A percentile compares a stretch with the other conserved stretches of the same genome.
These are phyloP conservation scores for Ogataea trehaloabstinens DNA, from an alignment of 805 yeast species.

Conservation along the genomic window DNA sequence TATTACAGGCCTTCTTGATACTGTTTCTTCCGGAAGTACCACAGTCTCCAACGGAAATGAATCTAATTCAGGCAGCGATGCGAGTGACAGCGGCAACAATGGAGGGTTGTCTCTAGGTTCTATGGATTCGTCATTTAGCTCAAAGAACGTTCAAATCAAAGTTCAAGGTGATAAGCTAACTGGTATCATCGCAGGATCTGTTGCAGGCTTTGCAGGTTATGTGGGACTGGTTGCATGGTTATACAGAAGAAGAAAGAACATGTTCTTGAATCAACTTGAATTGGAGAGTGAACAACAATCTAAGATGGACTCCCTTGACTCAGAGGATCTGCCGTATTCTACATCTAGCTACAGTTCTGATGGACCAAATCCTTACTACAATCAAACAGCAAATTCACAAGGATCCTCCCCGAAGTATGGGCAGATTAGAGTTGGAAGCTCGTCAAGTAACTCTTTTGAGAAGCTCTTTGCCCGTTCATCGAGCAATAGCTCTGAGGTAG, in stretches of 20 bases:
- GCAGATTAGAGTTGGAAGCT: constrained; percentile 11
- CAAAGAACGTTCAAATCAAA: constrained; percentile 12
- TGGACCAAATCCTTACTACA: not conserved
- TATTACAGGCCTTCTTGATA: constrained; percentile 40
- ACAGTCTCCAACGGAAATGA: constrained; percentile 11
- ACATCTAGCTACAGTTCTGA: not conserved
- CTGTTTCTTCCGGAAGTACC: constrained; percentile 11
- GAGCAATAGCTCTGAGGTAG: constrained; percentile 14
- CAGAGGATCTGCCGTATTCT: not conserved
- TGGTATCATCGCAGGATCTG: constrained; percentile 82
- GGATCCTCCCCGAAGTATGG: constrained; percentile 1
- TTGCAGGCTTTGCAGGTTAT: constrained; percentile 70
- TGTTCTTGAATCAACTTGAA: constrained; percentile 11
- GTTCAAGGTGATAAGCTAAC: constrained; percentile 44
- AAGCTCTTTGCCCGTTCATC: constrained; percentile 14
- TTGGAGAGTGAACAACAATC: constrained; percentile 8
- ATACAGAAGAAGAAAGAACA: constrained; percentile 41
- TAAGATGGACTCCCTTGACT: not conserved
- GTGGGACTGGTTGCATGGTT: constrained; percentile 57
- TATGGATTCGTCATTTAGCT: constrained; percentile 18
- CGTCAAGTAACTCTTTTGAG: constrained; percentile 16
- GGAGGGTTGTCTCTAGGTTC: constrained; percentile 24
- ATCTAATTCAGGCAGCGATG: constrained; percentile 4
- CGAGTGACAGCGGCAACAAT: constrained; percentile 4
- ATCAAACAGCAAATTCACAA: not conserved